Percentiles rank a stretch among this genome's conserved stretches.
These are phyloP conservation scores for Mycena rosella DNA, from an alignment of 768 basidiomycete genomes.

Conservation along the genomic window DNA sequence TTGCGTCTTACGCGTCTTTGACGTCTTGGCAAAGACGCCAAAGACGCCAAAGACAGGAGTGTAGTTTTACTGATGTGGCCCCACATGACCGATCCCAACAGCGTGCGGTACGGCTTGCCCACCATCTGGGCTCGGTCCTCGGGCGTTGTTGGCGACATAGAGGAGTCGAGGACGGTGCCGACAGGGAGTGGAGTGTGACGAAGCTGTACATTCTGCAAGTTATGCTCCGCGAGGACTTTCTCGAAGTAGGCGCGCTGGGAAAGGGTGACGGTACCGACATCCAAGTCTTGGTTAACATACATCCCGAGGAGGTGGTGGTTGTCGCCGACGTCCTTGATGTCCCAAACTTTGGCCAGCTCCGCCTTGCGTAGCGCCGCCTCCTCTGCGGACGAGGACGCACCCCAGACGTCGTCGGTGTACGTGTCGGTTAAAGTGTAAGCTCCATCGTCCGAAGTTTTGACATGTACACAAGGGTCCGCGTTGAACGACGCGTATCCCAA, in stretches of 20 bases:
- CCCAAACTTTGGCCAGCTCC: conserved; percentile 18
- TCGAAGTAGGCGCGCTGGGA: no score
- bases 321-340: conserved; percentile 23
- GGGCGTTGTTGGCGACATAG: background rate
- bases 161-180: background rate
- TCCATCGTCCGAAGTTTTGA: no score
- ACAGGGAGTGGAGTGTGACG: no score
- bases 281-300: background rate
- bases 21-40: no score
- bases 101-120: background rate
- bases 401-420: no score
- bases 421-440: no score
- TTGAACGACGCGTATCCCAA: conserved; percentile 18
- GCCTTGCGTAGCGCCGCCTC: background rate
- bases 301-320: conserved; percentile 6
- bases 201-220: no score
- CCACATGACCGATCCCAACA: conserved; percentile 11
- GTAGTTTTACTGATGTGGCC: no score
- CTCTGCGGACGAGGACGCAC: background rate
- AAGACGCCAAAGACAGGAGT: no score
- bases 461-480: conserved; percentile 28
- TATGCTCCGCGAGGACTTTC: no score
- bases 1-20: no score
- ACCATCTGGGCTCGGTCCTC: background rate
- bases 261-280: background rate